Conservation (phyloP, 306 rosid species). For the Cucurbita maxima region DNA sequence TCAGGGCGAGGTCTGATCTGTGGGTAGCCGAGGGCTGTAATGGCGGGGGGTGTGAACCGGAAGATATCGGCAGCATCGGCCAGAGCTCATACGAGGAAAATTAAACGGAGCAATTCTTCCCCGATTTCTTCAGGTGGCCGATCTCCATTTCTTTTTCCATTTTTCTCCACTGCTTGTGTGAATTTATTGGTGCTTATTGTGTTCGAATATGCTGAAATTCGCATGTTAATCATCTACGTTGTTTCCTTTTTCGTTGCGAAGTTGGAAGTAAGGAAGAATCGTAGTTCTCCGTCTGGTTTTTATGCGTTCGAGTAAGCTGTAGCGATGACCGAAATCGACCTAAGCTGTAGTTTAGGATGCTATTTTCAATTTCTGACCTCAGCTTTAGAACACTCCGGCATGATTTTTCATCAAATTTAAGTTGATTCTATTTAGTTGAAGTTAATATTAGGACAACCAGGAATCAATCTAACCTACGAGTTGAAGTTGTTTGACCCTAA, state of each 20-base stretch:
- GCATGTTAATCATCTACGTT: background rate
- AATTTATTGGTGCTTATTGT: background rate
- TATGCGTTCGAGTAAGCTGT: background rate
- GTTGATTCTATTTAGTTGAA: background rate
- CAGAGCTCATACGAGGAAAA: conserved; percentile 53
- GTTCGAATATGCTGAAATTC: background rate
- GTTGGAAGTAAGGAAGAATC: background rate
- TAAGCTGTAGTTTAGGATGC: background rate
- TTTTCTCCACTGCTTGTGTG: background rate
- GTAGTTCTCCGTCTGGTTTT: background rate
- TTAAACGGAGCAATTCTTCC: conserved; percentile 26
- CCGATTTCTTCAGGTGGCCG: conserved; percentile 40
- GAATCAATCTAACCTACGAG: background rate
- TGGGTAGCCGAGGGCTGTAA: background rate
- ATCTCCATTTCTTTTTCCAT: background rate
- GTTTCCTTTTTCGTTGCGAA: background rate
- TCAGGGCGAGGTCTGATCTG: background rate
- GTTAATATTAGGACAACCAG: background rate
- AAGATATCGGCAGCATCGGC: conserved; percentile 76
- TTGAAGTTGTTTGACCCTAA: background rate
- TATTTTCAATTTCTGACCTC: background rate
- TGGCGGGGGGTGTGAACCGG: conserved; percentile 50
- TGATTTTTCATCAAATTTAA: background rate
- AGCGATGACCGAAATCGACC: background rate
- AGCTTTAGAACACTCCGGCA: background rate